These are phyloP conservation scores for Fusarium floridanum DNA, from an alignment of 2,329 filamentous ascomycete species.

Conservation along the genomic window DNA sequence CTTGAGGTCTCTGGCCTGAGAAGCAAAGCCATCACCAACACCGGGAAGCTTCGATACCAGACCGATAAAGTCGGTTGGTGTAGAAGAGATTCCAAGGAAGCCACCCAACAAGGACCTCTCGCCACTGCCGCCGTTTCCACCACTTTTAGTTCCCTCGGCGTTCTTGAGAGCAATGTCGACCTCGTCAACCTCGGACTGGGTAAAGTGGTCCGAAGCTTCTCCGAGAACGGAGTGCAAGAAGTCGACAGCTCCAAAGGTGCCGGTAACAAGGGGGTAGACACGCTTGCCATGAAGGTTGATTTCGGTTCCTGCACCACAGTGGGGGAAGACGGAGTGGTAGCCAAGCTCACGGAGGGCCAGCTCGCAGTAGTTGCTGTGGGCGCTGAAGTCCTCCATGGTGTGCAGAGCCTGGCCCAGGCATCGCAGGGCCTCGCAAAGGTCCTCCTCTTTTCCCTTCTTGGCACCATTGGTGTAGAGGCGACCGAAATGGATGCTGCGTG, in stretches of 20 bases:
- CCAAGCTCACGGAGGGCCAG: conserved; percentile 81
- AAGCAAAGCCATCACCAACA: conserved; percentile 73
- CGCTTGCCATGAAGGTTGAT: conserved; percentile 73
- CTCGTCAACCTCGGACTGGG: conserved; percentile 86
- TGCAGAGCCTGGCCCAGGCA: conserved; percentile 83
- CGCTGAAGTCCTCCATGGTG: conserved; percentile 83
- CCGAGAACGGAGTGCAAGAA: conserved; percentile 84
- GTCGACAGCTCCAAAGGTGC: conserved; percentile 82
- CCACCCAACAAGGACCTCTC: conserved; percentile 53
- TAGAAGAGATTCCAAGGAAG: conserved; percentile 56
- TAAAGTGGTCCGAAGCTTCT: conserved; percentile 86
- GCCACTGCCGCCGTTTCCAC: conserved; percentile 51
- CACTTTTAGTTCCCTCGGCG: conserved; percentile 66
- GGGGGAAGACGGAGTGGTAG: conserved; percentile 84
- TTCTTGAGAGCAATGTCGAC: conserved; percentile 81
- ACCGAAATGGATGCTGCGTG: conserved; percentile 81
- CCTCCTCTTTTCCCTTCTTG: conserved; percentile 75
- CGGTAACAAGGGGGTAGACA: conserved; percentile 82
- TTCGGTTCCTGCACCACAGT: conserved; percentile 76
- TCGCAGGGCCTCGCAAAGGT: conserved; percentile 83
- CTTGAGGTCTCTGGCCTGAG: conserved; percentile 74
- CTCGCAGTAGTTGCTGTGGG: conserved; percentile 88
- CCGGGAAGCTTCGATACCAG: conserved; percentile 82
- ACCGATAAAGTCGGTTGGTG: conserved; percentile 72
- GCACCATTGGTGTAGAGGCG: conserved; percentile 78